A percentile compares a stretch with the other conserved stretches of the same genome.
phyloP scores from a whole-genome alignment of 148 eudicot species.

The Arbutus unedo region DNA sequence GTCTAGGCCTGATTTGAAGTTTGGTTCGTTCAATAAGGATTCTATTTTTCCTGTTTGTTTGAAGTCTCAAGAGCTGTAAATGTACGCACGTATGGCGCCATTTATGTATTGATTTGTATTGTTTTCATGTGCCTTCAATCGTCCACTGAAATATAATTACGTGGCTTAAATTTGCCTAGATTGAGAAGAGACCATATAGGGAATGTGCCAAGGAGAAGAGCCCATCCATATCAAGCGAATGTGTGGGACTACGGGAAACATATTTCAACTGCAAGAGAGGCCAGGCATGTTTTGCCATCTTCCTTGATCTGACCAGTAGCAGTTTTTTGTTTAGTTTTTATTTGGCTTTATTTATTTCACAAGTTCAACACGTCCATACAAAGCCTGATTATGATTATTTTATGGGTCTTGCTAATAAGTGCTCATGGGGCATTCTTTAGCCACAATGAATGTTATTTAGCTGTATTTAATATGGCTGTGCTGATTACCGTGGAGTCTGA shows the following conservation, averaged over 20 bases:
- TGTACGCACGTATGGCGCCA: background rate
- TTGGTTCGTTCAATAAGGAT: background rate
- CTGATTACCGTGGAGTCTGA: too few species aligned
- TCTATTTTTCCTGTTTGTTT: background rate
- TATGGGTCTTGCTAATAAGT: too few species aligned
- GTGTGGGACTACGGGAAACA: conserved; percentile 90
- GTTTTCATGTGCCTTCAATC: background rate
- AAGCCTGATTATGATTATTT: background rate
- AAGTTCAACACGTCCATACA: background rate
- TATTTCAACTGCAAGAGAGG: conserved; percentile 97
- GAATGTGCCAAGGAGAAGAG: conserved; percentile 87
- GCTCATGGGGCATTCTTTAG: too few species aligned
- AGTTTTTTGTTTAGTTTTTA: background rate
- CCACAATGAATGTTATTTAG: too few species aligned
- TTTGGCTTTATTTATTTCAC: conserved; percentile 5
- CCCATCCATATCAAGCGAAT: conserved; percentile 75
- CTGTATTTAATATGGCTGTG: too few species aligned
- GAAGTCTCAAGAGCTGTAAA: background rate
- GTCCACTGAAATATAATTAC: background rate
- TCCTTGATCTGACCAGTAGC: background rate
- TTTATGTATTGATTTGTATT: background rate
- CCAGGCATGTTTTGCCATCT: conserved; percentile 45
- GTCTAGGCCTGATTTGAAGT: conserved; percentile 2
- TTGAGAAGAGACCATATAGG: conserved; percentile 61
- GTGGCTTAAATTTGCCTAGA: conserved; percentile 32